These are phyloP conservation scores for Botrytis byssoidea DNA, from an alignment of 2,329 filamentous ascomycete species.

Conservation along the genomic window DNA sequence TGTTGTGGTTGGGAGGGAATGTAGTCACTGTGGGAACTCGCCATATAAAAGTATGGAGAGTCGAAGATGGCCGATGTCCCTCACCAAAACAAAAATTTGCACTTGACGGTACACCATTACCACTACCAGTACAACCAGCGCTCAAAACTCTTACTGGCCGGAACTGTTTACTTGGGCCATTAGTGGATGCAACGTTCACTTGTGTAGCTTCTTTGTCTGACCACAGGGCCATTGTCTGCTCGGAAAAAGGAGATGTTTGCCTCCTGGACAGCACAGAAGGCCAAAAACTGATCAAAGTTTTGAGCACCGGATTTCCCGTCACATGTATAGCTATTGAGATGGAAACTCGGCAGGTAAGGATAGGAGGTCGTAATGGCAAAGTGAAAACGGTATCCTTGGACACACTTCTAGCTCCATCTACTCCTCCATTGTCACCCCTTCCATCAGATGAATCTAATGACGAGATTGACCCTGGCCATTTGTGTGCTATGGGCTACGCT, in stretches of 20 bases:
- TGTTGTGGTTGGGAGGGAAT: slow-evolving; percentile 84
- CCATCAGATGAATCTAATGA: slow-evolving; percentile 25
- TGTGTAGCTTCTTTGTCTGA: slow-evolving; percentile 72
- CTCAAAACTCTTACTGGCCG: slow-evolving; percentile 77
- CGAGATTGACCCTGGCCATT: slow-evolving; percentile 39
- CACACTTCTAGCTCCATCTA: slow-evolving; percentile 38
- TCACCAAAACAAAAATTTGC: slow-evolving; percentile 65
- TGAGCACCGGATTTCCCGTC: slow-evolving; percentile 62
- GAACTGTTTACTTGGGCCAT: slow-evolving; percentile 78
- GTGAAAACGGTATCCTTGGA: slow-evolving; percentile 53
- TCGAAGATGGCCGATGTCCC: slow-evolving; percentile 62
- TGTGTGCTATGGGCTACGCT: slow-evolving; percentile 69
- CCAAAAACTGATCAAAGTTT: slow-evolving; percentile 67
- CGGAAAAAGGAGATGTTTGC: slow-evolving; percentile 87
- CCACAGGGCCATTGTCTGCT: slow-evolving; percentile 75
- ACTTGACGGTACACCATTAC: slow-evolving; percentile 43
- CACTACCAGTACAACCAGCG: slow-evolving; percentile 42
- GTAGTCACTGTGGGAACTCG: slow-evolving; percentile 86
- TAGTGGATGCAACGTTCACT: slow-evolving; percentile 83
- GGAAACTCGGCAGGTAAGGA: slow-evolving; percentile 39
- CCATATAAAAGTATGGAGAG: slow-evolving; percentile 90
- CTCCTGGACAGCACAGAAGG: slow-evolving; percentile 73
- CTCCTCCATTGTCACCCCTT: slow-evolving; percentile 37
- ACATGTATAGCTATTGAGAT: slow-evolving; percentile 42
- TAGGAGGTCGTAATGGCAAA: slow-evolving; percentile 42